phyloP scores from a whole-genome alignment of 2,329 filamentous ascomycete genomes.

The Phialemoniopsis sp. region DNA sequence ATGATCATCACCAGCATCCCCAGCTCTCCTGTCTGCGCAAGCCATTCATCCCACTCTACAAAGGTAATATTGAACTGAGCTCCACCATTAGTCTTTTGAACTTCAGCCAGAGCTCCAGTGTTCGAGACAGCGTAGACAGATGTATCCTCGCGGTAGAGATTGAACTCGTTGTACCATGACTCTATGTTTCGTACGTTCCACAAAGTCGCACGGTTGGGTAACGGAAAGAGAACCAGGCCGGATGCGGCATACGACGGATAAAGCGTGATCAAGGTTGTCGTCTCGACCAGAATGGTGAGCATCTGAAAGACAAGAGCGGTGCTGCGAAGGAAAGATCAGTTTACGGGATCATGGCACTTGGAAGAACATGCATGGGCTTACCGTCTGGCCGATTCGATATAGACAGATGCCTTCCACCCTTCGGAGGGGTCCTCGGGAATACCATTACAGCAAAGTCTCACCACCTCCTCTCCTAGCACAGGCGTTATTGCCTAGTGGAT shows the following conservation, averaged over 20 bases:
- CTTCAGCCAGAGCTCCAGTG: background rate
- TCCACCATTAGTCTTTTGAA: background rate
- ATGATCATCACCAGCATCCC: constrained; percentile 3
- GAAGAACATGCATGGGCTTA: constrained; percentile 6
- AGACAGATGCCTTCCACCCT: constrained; percentile 8
- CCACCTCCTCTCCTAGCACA: background rate
- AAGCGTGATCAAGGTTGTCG: background rate
- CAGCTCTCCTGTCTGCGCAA: constrained; percentile 1
- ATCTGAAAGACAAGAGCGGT: constrained; percentile 8
- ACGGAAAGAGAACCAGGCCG: constrained; percentile 8
- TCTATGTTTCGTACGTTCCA: constrained; percentile 7
- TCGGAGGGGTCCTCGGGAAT: constrained; percentile 2
- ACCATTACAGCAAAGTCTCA: constrained; percentile 1
- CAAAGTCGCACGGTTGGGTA: constrained; percentile 5
- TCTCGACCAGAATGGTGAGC: constrained; percentile 8
- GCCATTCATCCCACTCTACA: constrained; percentile 4
- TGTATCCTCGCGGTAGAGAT: background rate
- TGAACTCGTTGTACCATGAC: constrained; percentile 4
- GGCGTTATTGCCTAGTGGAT: background rate
- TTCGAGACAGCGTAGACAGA: background rate
- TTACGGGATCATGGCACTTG: background rate
- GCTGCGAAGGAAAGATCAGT: background rate
- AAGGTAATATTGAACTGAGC: background rate
- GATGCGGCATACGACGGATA: background rate
- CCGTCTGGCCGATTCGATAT: constrained; percentile 9